Percentiles rank a stretch among this genome's conserved stretches.
Conservation (phyloP, 2,329 filamentous ascomycete species). For the Salinomyces thailandicus region DNA sequence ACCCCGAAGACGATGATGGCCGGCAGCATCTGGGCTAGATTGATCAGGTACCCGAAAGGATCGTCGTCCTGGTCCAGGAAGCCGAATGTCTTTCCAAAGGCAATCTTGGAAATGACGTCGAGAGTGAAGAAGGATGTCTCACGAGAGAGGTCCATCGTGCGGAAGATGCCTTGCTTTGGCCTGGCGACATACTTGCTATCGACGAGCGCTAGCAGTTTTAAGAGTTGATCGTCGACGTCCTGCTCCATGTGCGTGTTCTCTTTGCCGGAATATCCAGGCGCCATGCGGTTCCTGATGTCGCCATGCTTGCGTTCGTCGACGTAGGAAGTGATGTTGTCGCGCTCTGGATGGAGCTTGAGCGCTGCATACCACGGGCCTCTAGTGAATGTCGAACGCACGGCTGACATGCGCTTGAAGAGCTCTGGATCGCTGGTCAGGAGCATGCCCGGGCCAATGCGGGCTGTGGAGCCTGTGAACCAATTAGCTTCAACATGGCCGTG, state of each 20-base stretch:
- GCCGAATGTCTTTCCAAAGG: slow-evolving; percentile 38
- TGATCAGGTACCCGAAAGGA: slow-evolving; percentile 39
- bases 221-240: slow-evolving; percentile 28
- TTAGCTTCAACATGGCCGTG: too few relatives aligned
- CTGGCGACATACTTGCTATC: slow-evolving; percentile 25
- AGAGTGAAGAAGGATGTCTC: slow-evolving; percentile 32
- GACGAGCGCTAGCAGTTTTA: slow-evolving; percentile 26
- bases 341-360: slow-evolving; percentile 29
- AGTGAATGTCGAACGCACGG: slow-evolving; percentile 28
- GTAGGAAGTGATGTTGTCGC: slow-evolving; percentile 31
- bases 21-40: slow-evolving; percentile 34
- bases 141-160: slow-evolving; percentile 27
- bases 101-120: slow-evolving; percentile 32
- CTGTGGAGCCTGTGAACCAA: slow-evolving; percentile 26
- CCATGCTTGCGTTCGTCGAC: slow-evolving; percentile 30
- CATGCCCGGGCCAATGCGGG: slow-evolving; percentile 27
- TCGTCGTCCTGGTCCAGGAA: slow-evolving; percentile 41
- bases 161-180: slow-evolving; percentile 20
- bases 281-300: slow-evolving; percentile 28
- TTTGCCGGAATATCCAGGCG: slow-evolving; percentile 31
- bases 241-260: slow-evolving; percentile 29
- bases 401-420: slow-evolving; percentile 29
- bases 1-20: slow-evolving; percentile 37
- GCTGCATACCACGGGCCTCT: slow-evolving; percentile 29
- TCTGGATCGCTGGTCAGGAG: slow-evolving; percentile 30